Evolutionary conservation across 129 eudicot species (phyloP).

Genomic region (Scalesia atractyloides): DNA sequence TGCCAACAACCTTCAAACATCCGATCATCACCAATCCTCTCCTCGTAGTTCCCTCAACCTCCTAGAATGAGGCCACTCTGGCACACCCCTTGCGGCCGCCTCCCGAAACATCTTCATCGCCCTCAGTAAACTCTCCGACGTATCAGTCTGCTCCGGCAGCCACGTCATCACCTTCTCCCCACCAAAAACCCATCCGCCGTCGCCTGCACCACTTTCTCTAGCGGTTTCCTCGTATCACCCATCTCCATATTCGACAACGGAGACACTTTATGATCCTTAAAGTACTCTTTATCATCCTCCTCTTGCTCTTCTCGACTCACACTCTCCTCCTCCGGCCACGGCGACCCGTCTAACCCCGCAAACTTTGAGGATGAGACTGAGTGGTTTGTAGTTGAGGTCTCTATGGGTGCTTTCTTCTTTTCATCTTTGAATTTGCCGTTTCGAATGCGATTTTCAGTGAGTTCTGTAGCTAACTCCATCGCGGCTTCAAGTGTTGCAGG

Average conservation of each 20-base stretch:
- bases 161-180: conserved; percentile 48
- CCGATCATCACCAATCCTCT: conserved; percentile 43
- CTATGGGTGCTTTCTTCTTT: too few relatives aligned
- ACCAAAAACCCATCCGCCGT: conserved; percentile 32
- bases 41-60: conserved; percentile 70
- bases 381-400: too few relatives aligned
- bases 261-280: conserved; percentile 66
- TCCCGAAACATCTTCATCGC: conserved; percentile 57
- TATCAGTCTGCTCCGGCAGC: conserved; percentile 68
- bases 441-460: too few relatives aligned
- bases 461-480: too few relatives aligned
- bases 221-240: conserved; percentile 78
- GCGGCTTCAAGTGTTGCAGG: too few relatives aligned
- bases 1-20: too few relatives aligned
- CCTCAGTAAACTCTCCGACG: conserved; percentile 64
- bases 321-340: conserved; percentile 46
- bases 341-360: conserved; percentile 57
- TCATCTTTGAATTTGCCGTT: too few relatives aligned
- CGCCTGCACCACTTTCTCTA: conserved; percentile 45
- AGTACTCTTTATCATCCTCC: conserved; percentile 64
- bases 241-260: conserved; percentile 77
- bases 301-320: conserved; percentile 38
- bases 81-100: conserved; percentile 67
- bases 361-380: too few relatives aligned
- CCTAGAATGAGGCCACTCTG: conserved; percentile 79